phyloP scores from a whole-genome alignment of 1,139 yeast genomes.

The Blastobotrys buckinghamii region DNA sequence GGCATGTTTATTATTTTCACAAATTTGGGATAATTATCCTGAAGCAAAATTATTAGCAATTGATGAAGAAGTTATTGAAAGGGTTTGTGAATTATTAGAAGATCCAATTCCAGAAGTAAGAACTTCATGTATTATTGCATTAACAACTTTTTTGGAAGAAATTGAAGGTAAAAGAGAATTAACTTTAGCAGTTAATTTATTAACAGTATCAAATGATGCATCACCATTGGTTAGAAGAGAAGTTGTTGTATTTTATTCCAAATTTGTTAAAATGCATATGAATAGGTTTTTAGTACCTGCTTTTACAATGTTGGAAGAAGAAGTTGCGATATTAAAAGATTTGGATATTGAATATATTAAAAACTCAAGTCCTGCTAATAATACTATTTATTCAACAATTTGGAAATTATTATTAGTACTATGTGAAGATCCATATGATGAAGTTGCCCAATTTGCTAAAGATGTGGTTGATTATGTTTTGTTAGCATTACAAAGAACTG shows the following conservation, averaged over 20 bases:
- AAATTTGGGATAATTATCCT: conserved; percentile 65
- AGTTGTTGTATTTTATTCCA: conserved; percentile 68
- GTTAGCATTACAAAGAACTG: conserved; percentile 54
- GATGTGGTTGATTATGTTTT: conserved; percentile 71
- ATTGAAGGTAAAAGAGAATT: conserved; percentile 40
- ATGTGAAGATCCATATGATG: conserved; percentile 85
- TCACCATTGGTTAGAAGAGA: conserved; percentile 86
- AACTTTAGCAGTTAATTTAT: conserved; percentile 40
- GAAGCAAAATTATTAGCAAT: conserved; percentile 72
- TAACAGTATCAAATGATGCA: conserved; percentile 67
- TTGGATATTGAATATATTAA: conserved; percentile 49
- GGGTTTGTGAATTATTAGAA: conserved; percentile 51
- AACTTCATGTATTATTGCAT: conserved; percentile 71
- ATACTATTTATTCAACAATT: conserved; percentile 77
- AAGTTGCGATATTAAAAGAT: conserved; percentile 59
- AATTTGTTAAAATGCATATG: conserved; percentile 63
- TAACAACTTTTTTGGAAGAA: conserved; percentile 63
- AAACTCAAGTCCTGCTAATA: conserved; percentile 55
- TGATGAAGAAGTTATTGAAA: conserved; percentile 57
- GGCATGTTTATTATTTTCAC: conserved; percentile 77
- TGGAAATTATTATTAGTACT: conserved; percentile 82
- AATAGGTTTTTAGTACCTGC: conserved; percentile 83
- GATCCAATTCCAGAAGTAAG: conserved; percentile 97
- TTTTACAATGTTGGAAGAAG: conserved; percentile 79
- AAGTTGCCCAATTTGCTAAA: conserved; percentile 70